Evolutionary conservation across 306 rosid genomes (phyloP).

Genomic region (Ochetophila trinervis): DNA sequence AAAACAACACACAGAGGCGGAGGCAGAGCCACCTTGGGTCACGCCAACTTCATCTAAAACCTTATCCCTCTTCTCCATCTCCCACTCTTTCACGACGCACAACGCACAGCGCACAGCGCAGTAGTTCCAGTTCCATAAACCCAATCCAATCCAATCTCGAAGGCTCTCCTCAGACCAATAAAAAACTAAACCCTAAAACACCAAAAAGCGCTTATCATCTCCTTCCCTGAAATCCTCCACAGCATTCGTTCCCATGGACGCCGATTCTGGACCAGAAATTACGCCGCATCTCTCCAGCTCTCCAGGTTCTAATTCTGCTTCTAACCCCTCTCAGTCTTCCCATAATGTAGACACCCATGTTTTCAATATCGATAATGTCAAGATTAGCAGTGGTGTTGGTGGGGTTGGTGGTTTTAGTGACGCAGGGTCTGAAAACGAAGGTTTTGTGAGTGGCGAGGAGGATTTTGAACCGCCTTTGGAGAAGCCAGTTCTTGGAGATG

Average conservation of each 20-base stretch:
- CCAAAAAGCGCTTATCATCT: not conserved
- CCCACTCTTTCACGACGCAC: not conserved
- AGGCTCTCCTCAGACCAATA: not conserved
- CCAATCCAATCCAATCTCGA: slow-evolving; percentile 5
- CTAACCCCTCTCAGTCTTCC: slow-evolving; percentile 29
- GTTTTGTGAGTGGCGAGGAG: slow-evolving; percentile 62
- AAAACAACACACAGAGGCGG: not conserved
- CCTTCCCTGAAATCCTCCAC: not conserved
- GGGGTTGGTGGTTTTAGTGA: slow-evolving; percentile 21
- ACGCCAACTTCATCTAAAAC: slow-evolving; percentile 20
- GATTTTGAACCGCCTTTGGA: slow-evolving; percentile 40
- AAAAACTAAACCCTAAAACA: not conserved
- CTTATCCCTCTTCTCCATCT: slow-evolving; percentile 28
- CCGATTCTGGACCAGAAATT: slow-evolving; percentile 26
- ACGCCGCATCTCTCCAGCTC: slow-evolving; percentile 26
- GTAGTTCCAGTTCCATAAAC: not conserved
- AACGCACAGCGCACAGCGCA: not conserved
- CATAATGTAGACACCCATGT: slow-evolving; percentile 15
- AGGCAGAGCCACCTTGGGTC: slow-evolving; percentile 9
- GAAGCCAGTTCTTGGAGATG: slow-evolving; percentile 36
- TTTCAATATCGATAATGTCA: slow-evolving; percentile 4
- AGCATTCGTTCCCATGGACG: slow-evolving; percentile 38
- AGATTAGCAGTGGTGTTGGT: slow-evolving; percentile 1
- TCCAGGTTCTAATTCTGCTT: slow-evolving; percentile 28
- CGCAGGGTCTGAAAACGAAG: slow-evolving; percentile 52